Base-by-base conservation (phyloP, 441 rosid species). In the Macaranga tanarius region DNA sequence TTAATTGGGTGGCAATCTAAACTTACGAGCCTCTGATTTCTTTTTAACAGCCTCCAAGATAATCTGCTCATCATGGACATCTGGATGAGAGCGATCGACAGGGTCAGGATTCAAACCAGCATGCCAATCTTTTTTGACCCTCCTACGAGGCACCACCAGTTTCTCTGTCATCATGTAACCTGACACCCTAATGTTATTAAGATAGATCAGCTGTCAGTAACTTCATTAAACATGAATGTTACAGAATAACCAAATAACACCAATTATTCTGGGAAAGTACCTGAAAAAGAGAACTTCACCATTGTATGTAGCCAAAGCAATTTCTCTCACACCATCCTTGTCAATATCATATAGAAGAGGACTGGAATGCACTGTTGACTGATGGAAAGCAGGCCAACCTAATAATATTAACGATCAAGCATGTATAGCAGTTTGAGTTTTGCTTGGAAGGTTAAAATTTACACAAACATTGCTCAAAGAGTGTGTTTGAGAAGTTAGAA, bases 331-430 rank as follows among this genome's bases (percentile, higher is more conserved):
- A 74, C 98, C 98, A 80, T 96, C 99, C 84, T 91, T 92, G 82
- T 96, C 99, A 73, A 96, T 92, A 80, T 96, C 99, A 67, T 84
- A 92, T 19, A 93, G 84, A 60, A 96, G 91, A 75, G 99, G 99
- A 81, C 97, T 96, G 4, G 98, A 80, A 84, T 96, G 98, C 79
- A 92, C 97, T 0, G 96, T 93, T 52, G 99, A 96, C 83, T 90
- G 98, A 79, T 96, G 99, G 80, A 88, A 96, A 67, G 99, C 97
- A 73, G 99, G 99, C 99, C 99, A 96, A 76, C 99, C 99, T 96
- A 80, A 76, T 59, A 55, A 22, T 8, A 52, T 71, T 20, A 71
- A 9, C 12, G 6, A 31, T 47, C 31, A 70, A 70, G 25, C 26
- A 44, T 51, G 40, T 11, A 62, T 2, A 62, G 38, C 19, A 48